Evolutionary conservation across 306 rosid genomes (phyloP).

Genomic region (Cucurbita ficifolia): DNA sequence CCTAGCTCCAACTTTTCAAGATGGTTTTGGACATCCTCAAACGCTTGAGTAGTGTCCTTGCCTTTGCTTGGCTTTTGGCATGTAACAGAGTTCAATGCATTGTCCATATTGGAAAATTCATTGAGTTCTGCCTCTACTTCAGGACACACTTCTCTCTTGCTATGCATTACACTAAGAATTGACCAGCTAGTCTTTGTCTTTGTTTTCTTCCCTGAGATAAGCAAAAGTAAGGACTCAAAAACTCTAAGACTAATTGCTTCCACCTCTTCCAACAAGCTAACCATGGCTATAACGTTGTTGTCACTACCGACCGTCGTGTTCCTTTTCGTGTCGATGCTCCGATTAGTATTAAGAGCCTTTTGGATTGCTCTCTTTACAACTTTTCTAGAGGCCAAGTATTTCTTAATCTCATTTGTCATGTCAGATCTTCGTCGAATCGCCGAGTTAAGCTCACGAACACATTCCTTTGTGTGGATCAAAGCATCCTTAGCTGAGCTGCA

Average conservation of each 20-base stretch:
- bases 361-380: constrained; percentile 29
- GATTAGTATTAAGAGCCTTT: constrained; percentile 20
- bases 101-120: constrained; percentile 28
- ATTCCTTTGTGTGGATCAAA: constrained; percentile 36
- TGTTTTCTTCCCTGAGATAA: constrained; percentile 18
- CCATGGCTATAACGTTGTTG: constrained; percentile 9
- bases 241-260: constrained; percentile 17
- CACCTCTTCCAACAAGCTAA: constrained; percentile 19
- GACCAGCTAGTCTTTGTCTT: constrained; percentile 16
- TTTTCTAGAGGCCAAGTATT: constrained; percentile 32
- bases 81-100: constrained; percentile 3
- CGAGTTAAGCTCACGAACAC: constrained; percentile 31
- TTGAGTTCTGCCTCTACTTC: constrained; percentile 10
- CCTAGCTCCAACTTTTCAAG: constrained; percentile 26
- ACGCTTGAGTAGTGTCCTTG: neutral
- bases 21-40: constrained; percentile 10
- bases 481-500: constrained; percentile 39
- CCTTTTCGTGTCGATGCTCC: constrained; percentile 9
- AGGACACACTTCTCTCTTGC: constrained; percentile 16
- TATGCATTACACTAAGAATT: constrained; percentile 23
- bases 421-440: constrained; percentile 29
- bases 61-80: constrained; percentile 14
- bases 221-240: constrained; percentile 31
- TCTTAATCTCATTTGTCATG: constrained; percentile 20
- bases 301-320: constrained; percentile 3